phyloP scores from a whole-genome alignment of 2,329 filamentous ascomycete genomes.

The Aspergillus arachidicola region DNA sequence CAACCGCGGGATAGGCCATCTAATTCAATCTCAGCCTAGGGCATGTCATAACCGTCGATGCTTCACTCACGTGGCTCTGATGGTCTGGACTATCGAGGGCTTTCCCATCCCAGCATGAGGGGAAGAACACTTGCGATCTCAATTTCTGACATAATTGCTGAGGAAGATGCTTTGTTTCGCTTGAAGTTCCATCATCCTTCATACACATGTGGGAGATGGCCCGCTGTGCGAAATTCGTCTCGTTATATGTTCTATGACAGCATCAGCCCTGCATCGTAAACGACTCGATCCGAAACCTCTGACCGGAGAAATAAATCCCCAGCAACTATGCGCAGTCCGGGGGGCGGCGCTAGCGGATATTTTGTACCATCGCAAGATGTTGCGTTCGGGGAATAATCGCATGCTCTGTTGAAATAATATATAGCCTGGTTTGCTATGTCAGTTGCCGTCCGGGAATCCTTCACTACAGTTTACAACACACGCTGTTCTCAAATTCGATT shows the following conservation, averaged over 20 bases:
- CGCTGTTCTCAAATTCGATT: conserved; percentile 21
- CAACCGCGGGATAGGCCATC: conserved; percentile 38
- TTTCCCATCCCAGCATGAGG: conserved; percentile 42
- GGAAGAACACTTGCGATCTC: conserved; percentile 41
- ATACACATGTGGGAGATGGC: conserved; percentile 63
- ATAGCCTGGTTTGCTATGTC: conserved; percentile 18
- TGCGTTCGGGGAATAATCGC: conserved; percentile 18
- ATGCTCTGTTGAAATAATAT: conserved; percentile 26
- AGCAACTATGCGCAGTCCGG: conserved; percentile 27
- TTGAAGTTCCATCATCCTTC: conserved; percentile 45
- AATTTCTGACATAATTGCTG: conserved; percentile 42
- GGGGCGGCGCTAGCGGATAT: conserved; percentile 22
- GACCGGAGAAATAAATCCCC: conserved; percentile 23
- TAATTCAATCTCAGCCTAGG: conserved; percentile 4
- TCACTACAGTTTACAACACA: conserved; percentile 5
- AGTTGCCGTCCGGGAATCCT: not conserved
- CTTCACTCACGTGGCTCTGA: conserved; percentile 33
- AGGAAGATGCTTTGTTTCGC: conserved; percentile 65
- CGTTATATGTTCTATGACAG: conserved; percentile 20
- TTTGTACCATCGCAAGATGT: conserved; percentile 14
- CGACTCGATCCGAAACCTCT: not conserved
- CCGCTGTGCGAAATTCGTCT: conserved; percentile 32
- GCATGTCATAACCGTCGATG: not conserved
- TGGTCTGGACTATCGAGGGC: conserved; percentile 37
- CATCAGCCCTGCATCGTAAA: not conserved